Evolutionary conservation across 2,329 filamentous ascomycete genomes (phyloP), one percentile per base, ranked within the genome.

Genomic region (Fusarium sororula): DNA sequence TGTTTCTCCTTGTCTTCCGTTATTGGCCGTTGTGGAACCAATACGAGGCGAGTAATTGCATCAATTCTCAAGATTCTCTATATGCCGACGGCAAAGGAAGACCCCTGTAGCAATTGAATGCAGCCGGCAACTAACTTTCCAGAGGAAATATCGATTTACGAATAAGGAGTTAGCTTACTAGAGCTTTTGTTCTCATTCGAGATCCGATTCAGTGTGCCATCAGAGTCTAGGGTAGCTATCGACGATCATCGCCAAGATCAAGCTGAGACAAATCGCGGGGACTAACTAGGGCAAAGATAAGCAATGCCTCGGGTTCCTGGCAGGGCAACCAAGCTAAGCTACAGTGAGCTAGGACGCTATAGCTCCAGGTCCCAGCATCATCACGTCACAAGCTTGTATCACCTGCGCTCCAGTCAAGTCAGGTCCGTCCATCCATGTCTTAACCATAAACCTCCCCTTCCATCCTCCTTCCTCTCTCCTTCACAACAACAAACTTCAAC

Each of bases 271-370:
- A 41, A 63, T 38, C 51, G 64, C 26, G 56, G 64, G 56, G 66
- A 28, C 48, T 24, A 58, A 26, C 48, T 24, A 58, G 13, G 57
- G 45, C 44, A 74, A 58, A 57, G 64, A 75, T 72, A 75, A 74
- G 74, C 62, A 76, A 62, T 47, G 73, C 67, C 70, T 75, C 68
- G 66, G 66, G 68, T 75, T 63, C 72, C 64, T 75, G 72, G 63
- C 66, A 65, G 50, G 63, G 72, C 72, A 74, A 74, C 71, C 67
- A 65, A 58, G 73, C 58, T 64, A 70, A 44, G 51, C 66, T 70
- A 41, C 26, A 68, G 65, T 45, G 26, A 66, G 63, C 58, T 55
- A 63, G 59, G 37, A 5, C 22, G 14, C 28, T 13, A 51, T n/a
- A 63, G 59, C 59, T 58, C 42, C 56, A 37, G 55, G 55, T 66